Evolutionary conservation across 2,329 filamentous ascomycete species (phyloP).

Genomic region (Colletotrichum destructivum): DNA sequence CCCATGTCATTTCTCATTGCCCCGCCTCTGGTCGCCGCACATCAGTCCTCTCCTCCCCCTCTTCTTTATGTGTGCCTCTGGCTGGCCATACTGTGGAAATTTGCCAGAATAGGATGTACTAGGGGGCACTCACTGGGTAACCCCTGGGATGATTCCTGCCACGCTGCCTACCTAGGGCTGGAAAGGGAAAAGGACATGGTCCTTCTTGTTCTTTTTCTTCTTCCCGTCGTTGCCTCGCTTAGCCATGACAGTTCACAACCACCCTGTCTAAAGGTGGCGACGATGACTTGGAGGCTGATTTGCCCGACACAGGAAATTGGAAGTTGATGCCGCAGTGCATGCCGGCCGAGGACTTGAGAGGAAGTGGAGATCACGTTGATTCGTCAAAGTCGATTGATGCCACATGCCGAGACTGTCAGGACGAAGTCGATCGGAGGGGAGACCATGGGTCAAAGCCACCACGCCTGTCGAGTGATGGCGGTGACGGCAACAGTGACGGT

Average conservation of each 20-base stretch:
- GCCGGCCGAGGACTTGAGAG: conserved; percentile 18
- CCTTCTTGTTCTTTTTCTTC: conserved; percentile 3
- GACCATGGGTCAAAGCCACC: not conserved
- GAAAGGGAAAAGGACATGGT: conserved; percentile 15
- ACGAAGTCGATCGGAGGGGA: not conserved
- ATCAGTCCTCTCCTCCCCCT: not conserved
- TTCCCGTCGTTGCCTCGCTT: conserved; percentile 34
- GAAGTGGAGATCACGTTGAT: not conserved
- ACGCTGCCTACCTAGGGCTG: not conserved
- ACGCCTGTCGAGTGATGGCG: conserved; percentile 17
- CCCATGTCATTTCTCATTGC: not conserved
- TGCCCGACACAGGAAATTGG: conserved; percentile 22
- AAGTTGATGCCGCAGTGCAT: conserved; percentile 7
- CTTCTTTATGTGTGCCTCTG: not conserved
- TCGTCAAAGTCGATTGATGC: not conserved
- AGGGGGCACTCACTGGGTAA: conserved; percentile 9
- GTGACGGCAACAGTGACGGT: conserved; percentile 21
- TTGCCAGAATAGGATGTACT: conserved; percentile 27
- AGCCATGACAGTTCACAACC: conserved; percentile 33
- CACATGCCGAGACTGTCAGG: not conserved
- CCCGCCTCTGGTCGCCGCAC: conserved; percentile 1
- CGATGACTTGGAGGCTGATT: conserved; percentile 33
- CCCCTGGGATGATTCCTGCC: conserved; percentile 8
- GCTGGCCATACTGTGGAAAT: conserved; percentile 3
- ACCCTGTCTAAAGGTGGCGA: conserved; percentile 26